Percentiles rank a stretch among this genome's conserved stretches.
Conservation (phyloP, 2,329 filamentous ascomycete genomes). For the Aspergillus aculeatus region DNA sequence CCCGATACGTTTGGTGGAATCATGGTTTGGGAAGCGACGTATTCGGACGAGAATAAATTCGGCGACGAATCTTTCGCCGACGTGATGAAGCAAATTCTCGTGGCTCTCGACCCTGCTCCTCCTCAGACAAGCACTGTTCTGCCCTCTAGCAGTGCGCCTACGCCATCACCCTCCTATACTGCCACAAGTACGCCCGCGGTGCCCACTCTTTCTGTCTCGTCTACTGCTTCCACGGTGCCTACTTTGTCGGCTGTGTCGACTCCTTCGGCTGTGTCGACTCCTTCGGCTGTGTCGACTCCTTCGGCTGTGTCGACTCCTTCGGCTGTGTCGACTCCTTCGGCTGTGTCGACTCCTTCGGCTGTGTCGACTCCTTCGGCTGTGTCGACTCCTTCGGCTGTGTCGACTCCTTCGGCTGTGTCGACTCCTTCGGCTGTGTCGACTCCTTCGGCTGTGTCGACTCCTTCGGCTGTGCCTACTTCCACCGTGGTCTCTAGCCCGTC, state of each 20-base stretch:
- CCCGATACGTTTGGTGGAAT: conserved; percentile 55
- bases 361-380: too few relatives aligned
- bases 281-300: too few relatives aligned
- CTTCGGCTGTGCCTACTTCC: not conserved
- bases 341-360: not conserved
- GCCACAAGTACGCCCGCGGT: not conserved
- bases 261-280: not conserved
- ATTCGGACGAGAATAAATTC: conserved; percentile 47
- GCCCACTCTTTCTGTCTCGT: not conserved
- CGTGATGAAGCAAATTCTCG: conserved; percentile 50
- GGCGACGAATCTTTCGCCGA: conserved; percentile 47
- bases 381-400: too few relatives aligned
- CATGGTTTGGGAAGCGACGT: conserved; percentile 60
- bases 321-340: too few relatives aligned
- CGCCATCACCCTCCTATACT: not conserved
- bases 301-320: not conserved
- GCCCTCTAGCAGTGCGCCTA: conserved; percentile 13
- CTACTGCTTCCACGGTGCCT: not conserved
- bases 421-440: too few relatives aligned
- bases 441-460: too few relatives aligned
- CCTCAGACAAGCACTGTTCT: conserved; percentile 17
- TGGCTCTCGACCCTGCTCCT: conserved; percentile 24
- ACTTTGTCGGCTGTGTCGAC: not conserved
- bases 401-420: not conserved
- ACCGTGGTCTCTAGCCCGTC: not conserved